Conservation (phyloP, 2,329 filamentous ascomycete species). For the Parasarocladium wereldwijsianum region DNA sequence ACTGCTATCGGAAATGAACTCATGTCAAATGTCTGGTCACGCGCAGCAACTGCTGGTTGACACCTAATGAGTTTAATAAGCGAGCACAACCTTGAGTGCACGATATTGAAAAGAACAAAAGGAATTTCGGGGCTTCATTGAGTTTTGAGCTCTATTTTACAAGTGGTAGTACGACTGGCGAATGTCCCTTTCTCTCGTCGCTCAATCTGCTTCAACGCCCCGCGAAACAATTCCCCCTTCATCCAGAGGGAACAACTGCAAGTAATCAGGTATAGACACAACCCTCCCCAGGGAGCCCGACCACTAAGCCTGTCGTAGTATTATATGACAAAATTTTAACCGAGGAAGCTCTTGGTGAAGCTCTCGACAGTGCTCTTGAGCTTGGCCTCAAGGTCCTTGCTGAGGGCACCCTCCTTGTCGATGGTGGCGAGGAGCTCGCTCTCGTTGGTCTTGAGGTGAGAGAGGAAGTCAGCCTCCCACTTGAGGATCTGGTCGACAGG, state of each 20-base stretch:
- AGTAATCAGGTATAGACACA: constrained; percentile 33
- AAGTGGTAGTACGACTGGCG: constrained; percentile 38
- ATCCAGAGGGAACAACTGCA: constrained; percentile 33
- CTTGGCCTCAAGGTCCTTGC: constrained; percentile 82
- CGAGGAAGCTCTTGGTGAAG: constrained; percentile 90
- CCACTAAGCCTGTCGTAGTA: constrained; percentile 11
- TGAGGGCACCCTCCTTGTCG: constrained; percentile 88
- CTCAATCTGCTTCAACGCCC: constrained; percentile 32
- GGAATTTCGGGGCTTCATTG: constrained; percentile 45
- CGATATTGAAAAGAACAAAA: constrained; percentile 41
- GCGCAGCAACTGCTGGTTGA: too few species aligned
- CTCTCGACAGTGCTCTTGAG: constrained; percentile 59
- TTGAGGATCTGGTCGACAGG: constrained; percentile 82
- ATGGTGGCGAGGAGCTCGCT: constrained; percentile 69
- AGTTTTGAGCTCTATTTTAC: constrained; percentile 49
- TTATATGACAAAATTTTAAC: constrained; percentile 26
- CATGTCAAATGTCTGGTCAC: too few species aligned
- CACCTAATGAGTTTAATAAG: too few species aligned
- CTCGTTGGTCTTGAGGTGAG: constrained; percentile 87
- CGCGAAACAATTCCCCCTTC: constrained; percentile 24
- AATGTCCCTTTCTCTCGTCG: constrained; percentile 29
- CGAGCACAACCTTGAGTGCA: too few species aligned
- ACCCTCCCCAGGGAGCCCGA: constrained; percentile 18
- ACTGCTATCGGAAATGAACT: too few species aligned
- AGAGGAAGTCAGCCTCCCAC: constrained; percentile 92